These are phyloP conservation scores for Aspergillus glaucus DNA, from an alignment of 2,329 filamentous ascomycete genomes.

Conservation along the genomic window DNA sequence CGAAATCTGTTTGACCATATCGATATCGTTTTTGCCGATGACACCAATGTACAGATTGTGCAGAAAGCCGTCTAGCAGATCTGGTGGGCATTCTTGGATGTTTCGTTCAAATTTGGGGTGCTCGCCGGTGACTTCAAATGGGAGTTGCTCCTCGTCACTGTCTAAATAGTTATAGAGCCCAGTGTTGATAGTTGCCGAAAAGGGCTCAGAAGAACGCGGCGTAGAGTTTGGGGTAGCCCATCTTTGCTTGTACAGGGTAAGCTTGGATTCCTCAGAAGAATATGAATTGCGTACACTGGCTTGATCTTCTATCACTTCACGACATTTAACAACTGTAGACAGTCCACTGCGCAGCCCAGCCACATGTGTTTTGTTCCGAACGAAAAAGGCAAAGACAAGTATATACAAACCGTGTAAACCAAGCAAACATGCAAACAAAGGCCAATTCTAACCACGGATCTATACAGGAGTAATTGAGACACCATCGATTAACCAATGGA, in stretches of 20 bases:
- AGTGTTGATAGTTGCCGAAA: conserved; percentile 19
- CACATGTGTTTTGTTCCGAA: too few species aligned
- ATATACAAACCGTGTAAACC: background rate
- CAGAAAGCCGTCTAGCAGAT: conserved; percentile 5
- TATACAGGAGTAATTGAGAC: background rate
- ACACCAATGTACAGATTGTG: conserved; percentile 7
- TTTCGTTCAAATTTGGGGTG: conserved; percentile 12
- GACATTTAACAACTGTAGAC: too few species aligned
- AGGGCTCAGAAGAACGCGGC: conserved; percentile 5
- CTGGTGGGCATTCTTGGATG: conserved; percentile 6
- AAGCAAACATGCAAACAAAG: background rate
- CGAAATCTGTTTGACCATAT: conserved; percentile 7
- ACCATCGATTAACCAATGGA: too few species aligned
- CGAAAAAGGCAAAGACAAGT: too few species aligned
- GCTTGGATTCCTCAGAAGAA: too few species aligned
- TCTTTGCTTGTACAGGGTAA: background rate
- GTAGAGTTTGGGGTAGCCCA: background rate
- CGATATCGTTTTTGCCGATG: conserved; percentile 7
- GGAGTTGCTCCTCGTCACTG: conserved; percentile 5
- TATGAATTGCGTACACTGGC: too few species aligned
- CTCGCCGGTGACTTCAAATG: conserved; percentile 18
- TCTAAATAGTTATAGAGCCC: conserved; percentile 17
- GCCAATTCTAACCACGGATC: background rate
- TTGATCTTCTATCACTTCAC: too few species aligned
- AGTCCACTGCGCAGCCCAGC: too few species aligned